These are phyloP conservation scores for Allomyces macrogynus DNA, from an alignment of 192 early-diverging fungal genomes.

Conservation along the genomic window DNA sequence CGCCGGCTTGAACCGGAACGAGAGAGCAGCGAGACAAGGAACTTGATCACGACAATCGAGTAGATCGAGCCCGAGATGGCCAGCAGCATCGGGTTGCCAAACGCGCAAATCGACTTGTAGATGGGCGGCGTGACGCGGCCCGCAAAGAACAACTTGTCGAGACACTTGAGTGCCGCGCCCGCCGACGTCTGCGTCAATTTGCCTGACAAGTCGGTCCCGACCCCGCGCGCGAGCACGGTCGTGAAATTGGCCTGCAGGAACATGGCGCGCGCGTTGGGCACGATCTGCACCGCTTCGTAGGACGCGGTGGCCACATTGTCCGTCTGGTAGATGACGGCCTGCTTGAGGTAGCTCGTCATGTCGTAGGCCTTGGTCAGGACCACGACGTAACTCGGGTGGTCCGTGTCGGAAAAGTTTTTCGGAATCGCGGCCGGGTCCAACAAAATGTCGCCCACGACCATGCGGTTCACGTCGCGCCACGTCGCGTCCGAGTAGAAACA, in stretches of 20 bases:
- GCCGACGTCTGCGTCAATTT: slow-evolving; percentile 4
- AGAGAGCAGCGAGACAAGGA: neutral
- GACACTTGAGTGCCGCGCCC: slow-evolving; percentile 9
- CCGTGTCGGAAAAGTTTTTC: neutral
- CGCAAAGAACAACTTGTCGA: slow-evolving; percentile 2
- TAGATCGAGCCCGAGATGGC: too few species aligned
- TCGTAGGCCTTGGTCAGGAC: neutral
- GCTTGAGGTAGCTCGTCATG: neutral
- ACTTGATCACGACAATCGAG: neutral
- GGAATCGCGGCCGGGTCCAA: neutral
- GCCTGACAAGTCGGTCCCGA: slow-evolving; percentile 17
- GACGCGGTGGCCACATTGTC: neutral
- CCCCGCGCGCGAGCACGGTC: slow-evolving; percentile 21
- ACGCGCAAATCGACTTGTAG: slow-evolving; percentile 2
- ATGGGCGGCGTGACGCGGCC: neutral
- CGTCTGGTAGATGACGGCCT: neutral
- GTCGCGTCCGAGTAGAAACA: neutral
- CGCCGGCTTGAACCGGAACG: neutral
- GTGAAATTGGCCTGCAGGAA: neutral
- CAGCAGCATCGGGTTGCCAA: slow-evolving; percentile 1
- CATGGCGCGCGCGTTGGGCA: slow-evolving; percentile 15
- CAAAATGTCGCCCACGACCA: neutral
- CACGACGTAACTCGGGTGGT: neutral
- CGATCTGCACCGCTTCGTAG: slow-evolving; percentile 12
- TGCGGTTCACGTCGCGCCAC: neutral